Percentiles rank a stretch among this genome's conserved stretches.
Evolutionary conservation across 75 land plant species (phyloP).

Genomic region (Cryptomeria japonica): DNA sequence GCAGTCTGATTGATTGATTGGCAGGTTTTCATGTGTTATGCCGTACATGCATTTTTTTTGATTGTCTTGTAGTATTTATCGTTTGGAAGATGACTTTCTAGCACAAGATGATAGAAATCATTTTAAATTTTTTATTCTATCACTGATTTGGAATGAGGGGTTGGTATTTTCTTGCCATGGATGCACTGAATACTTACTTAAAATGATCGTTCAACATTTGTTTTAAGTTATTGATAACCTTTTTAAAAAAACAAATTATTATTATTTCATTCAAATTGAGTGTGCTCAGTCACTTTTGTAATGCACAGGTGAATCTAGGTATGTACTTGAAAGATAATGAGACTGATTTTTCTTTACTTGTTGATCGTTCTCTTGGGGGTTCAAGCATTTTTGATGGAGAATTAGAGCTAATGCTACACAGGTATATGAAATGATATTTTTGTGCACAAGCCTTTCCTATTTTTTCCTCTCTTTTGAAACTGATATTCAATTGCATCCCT

Average conservation of each 20-base stretch:
- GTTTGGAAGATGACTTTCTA: background rate
- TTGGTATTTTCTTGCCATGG: background rate
- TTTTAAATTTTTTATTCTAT: background rate
- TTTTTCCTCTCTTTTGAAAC: background rate
- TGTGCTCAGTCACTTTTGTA: background rate
- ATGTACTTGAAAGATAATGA: conserved; percentile 64
- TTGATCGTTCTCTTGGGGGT: conserved; percentile 87
- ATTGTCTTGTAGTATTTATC: background rate
- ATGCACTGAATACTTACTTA: background rate
- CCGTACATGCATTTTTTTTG: background rate
- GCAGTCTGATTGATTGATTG: background rate
- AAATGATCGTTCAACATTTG: background rate
- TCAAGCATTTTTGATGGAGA: conserved; percentile 83
- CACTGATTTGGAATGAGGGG: background rate
- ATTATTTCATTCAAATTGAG: background rate
- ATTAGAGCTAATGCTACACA: conserved; percentile 89
- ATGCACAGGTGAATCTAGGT: conserved; percentile 80
- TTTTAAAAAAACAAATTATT: background rate
- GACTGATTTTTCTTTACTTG: conserved; percentile 81
- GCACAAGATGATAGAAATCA: background rate
- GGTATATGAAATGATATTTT: conserved; percentile 32
- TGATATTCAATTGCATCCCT: background rate
- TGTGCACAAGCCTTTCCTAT: background rate
- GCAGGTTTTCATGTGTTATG: too few relatives aligned
- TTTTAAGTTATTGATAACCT: background rate